Evolutionary conservation across 495 filamentous ascomycete species (phyloP).

Genomic region (Podospora fimiseda): DNA sequence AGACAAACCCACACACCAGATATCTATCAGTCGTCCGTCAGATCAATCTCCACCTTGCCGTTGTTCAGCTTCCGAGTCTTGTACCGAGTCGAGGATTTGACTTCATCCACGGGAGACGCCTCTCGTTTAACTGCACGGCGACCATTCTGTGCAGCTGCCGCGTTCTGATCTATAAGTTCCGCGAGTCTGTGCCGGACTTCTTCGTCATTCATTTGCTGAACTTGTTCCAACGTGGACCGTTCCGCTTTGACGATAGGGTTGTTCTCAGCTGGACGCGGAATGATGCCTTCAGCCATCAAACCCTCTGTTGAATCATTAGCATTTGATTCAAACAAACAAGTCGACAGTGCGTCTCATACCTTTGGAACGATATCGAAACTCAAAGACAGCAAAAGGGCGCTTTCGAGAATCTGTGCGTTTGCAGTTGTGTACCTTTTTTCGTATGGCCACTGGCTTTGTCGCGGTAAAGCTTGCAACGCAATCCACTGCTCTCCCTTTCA

Average conservation of each 20-base stretch:
- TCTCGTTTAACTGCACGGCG: not conserved
- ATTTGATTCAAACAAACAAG: not conserved
- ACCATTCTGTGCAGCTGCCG: not conserved
- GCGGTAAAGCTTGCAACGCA: not conserved
- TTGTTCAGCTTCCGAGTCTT: not conserved
- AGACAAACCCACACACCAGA: no score
- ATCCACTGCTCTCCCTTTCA: constrained; percentile 14
- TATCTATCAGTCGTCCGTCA: not conserved
- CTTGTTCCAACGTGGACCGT: not conserved
- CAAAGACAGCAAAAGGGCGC: constrained; percentile 12
- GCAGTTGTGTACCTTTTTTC: no score
- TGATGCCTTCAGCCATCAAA: not conserved
- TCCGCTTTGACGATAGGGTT: no score
- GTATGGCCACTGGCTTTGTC: no score
- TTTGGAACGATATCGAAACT: constrained; percentile 15
- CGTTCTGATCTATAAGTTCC: not conserved
- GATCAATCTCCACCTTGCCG: not conserved
- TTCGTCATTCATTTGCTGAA: not conserved
- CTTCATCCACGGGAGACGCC: not conserved
- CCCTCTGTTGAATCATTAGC: not conserved
- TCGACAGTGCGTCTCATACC: not conserved
- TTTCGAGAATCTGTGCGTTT: not conserved
- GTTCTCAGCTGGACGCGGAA: not conserved
- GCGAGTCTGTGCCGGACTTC: not conserved
- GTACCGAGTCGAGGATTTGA: not conserved